These are phyloP conservation scores for Sisymbrium altissimum DNA, from an alignment of 345 rosid genomes.

Conservation along the genomic window DNA sequence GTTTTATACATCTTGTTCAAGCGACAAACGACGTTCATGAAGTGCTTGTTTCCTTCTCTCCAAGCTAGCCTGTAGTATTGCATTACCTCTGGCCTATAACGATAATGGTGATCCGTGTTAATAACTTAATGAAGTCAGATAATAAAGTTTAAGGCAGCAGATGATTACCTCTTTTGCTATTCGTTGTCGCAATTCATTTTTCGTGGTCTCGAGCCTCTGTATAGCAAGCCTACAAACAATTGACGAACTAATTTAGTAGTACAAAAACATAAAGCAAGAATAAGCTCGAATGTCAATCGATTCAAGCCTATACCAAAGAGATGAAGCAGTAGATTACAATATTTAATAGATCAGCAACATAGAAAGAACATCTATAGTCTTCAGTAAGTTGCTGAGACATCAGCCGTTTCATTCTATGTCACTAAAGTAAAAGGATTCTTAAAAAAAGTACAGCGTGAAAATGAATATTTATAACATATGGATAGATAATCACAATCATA, in stretches of 20 bases:
- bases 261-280: background rate
- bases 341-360: background rate
- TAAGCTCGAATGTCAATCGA: background rate
- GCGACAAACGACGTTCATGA: conserved; percentile 97
- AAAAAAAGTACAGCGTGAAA: background rate
- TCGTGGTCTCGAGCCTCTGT: conserved; percentile 91
- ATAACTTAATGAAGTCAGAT: conserved; percentile 8
- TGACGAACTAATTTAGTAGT: conserved; percentile 13
- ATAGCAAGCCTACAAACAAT: conserved; percentile 74
- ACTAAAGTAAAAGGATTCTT: background rate
- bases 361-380: background rate
- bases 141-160: conserved; percentile 14
- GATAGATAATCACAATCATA: background rate
- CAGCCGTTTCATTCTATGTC: background rate
- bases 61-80: conserved; percentile 94
- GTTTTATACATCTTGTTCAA: conserved; percentile 85
- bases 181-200: conserved; percentile 89
- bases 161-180: conserved; percentile 34
- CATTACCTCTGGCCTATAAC: conserved; percentile 91
- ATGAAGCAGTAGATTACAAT: background rate
- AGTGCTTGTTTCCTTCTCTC: conserved; percentile 99
- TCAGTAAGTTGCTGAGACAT: background rate
- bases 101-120: conserved; percentile 13
- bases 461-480: background rate
- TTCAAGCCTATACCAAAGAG: conserved; percentile 5